Base-by-base conservation (phyloP, 495 filamentous ascomycete genomes). In the Cryomyces minteri region DNA sequence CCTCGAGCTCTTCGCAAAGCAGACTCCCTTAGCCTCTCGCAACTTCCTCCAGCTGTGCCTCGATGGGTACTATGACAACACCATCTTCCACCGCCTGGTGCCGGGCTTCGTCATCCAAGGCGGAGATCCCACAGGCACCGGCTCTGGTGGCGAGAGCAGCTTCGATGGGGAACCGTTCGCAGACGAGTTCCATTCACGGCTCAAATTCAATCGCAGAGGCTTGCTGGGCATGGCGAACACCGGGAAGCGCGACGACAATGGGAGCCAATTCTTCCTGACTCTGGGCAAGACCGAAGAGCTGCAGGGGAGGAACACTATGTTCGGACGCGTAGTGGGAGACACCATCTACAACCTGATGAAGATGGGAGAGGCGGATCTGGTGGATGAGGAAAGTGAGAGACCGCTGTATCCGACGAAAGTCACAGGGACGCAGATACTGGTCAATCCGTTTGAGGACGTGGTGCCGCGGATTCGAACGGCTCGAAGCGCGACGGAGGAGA, bases 211-310 rank as follows among this genome's bases (percentile, higher is more conserved):
- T 52, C 73, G 90, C 45, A 73, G 90, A 40, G 90, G 90, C 2
- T 62, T 95, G 50, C 61, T 99, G 48, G 90, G 87, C 8, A 96
- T 96, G 88, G 90, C 92, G 7, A 88, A 88, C 58, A 72, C 73
- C 32, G 72, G 80, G 4, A 58, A 58, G 38, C 80, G 82, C 51
- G 74, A 88, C 51, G 78, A 79, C 31, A 93, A 94, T 62, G 82
- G 83, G 38, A 92, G 84, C 61, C 90, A 99, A 66, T 96, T 96
- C 67, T 99, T 99, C 62, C 73, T 99, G 44, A 95, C 90, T 2
- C 67, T 99, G 39, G 79, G 71, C 31, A 81, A 81, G 43, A 80
- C 84, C 43, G 74, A 81, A 32, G 88, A 96, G 64, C 55, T 99
- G 60, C 80, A 78, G 41, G 82, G 81, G 46, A 79, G 84, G 57